Evolutionary conservation across 192 early-diverging fungal genomes (phyloP), one percentile per base, ranked within the genome.

Genomic region (Mycoemilia scoparia): DNA sequence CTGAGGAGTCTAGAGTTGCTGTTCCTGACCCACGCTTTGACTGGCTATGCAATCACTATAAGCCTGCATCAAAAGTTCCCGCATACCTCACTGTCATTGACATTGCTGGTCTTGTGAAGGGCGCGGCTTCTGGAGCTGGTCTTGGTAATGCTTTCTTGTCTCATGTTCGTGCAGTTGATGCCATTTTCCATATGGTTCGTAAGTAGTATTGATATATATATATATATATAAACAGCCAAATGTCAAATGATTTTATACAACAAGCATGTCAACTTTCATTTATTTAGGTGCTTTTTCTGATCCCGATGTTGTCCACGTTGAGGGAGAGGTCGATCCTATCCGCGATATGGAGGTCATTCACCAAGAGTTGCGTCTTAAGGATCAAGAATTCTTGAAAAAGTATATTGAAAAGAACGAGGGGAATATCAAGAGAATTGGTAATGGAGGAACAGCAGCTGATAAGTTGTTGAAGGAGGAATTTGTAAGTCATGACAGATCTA

Each of bases 71-170:
- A 27, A 67, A 66, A 32, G 65, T 79, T 12, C 79, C 79, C 16
- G 79, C 82, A 7, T 82, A 71, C 64, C 71, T 97, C 40, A 85
- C 87, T 3, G 78, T 88, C 24, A 88, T 84, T 38, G 93, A 97
- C 63, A 97, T 97, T 66, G 93, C 93, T 41, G 93, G 93, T 13
- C 67, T 97, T 24, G 87, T 97, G n/a, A 90, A 86, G 63, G 84
- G 84, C 39, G 82, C 82, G 20, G 49, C 78, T 10, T 57, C 65
- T 7, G 82, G 82, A 21, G 73, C 68, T 26, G 82, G 82, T 16
- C 60, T 86, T 24, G 82, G 93, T 36, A 98, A 98, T 43, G 79
- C 80, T 36, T 98, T 98, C 69, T 64, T 98, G 69, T 77, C 77
- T 12, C 80, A 98, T 59, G 82, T 98, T 36, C 63, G 67, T 25